Conservation (phyloP, 2,329 filamentous ascomycete genomes). For the Dactylellina cionopaga region DNA sequence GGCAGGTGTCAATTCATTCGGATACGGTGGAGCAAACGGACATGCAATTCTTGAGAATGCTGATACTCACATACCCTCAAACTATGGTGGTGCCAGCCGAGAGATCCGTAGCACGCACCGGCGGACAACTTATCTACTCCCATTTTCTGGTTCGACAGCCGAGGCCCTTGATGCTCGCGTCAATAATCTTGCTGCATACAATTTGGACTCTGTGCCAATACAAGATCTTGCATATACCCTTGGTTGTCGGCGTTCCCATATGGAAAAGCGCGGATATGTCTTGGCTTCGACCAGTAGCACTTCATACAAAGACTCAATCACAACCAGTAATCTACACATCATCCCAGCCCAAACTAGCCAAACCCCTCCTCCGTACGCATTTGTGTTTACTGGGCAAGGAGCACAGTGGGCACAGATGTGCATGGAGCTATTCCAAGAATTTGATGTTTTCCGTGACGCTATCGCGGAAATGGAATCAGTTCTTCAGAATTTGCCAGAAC, state of each 20-base stretch:
- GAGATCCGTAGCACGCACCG: background rate
- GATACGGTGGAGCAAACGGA: constrained; percentile 54
- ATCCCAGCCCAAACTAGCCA: background rate
- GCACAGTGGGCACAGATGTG: constrained; percentile 64
- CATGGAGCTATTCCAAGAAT: constrained; percentile 58
- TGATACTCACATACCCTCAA: background rate
- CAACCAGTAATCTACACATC: background rate
- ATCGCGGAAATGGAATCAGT: background rate
- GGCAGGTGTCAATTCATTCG: constrained; percentile 57
- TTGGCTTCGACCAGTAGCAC: background rate
- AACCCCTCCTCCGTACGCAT: background rate
- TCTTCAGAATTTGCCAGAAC: too few species aligned
- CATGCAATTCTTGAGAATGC: constrained; percentile 12
- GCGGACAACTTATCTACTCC: background rate
- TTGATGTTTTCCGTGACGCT: background rate
- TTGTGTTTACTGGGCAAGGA: constrained; percentile 64
- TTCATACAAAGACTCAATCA: background rate
- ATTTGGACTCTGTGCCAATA: background rate
- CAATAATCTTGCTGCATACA: background rate
- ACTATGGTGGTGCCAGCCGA: background rate
- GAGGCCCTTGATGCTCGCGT: background rate
- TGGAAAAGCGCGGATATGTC: background rate
- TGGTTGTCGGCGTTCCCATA: background rate
- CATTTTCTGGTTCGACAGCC: background rate
- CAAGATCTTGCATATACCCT: constrained; percentile 15